Evolutionary conservation across 2,329 filamentous ascomycete species (phyloP).

Genomic region (Clonostachys sp.): DNA sequence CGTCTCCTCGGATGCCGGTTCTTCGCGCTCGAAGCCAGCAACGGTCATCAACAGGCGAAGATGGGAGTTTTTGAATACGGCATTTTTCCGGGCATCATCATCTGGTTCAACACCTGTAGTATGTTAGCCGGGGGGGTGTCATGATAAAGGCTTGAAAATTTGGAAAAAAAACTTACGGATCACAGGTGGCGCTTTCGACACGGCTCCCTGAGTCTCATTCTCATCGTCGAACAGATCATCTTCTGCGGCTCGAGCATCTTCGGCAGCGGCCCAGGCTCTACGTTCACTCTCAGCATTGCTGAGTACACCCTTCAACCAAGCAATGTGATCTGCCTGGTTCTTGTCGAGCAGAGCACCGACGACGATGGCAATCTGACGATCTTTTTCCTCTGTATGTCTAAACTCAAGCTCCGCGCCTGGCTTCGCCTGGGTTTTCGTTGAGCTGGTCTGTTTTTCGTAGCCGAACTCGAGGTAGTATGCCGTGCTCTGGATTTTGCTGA

Average conservation of each 20-base stretch:
- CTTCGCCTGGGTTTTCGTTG: conserved; percentile 54
- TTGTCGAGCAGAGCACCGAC: conserved; percentile 78
- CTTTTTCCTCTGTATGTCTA: conserved; percentile 61
- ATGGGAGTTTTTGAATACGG: conserved; percentile 86
- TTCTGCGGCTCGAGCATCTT: conserved; percentile 48
- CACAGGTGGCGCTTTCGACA: conserved; percentile 19
- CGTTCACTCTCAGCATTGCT: conserved; percentile 66
- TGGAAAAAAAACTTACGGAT: conserved; percentile 23
- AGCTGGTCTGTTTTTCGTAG: conserved; percentile 75
- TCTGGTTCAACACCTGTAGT: conserved; percentile 55
- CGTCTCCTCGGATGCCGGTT: conserved; percentile 58
- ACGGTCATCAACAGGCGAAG: conserved; percentile 80
- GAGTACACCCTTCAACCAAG: conserved; percentile 76
- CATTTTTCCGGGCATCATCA: conserved; percentile 60
- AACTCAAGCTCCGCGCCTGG: conserved; percentile 82
- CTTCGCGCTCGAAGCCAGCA: conserved; percentile 61
- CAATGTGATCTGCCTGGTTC: conserved; percentile 69
- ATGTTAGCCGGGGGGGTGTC: conserved; percentile 15
- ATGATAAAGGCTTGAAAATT: conserved; percentile 2
- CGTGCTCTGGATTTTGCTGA: conserved; percentile 83
- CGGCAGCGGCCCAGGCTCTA: conserved; percentile 70
- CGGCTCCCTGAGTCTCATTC: conserved; percentile 14
- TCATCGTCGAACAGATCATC: conserved; percentile 24
- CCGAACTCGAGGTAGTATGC: conserved; percentile 88
- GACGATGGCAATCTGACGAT: conserved; percentile 73